phyloP scores from a whole-genome alignment of 2,329 filamentous ascomycete genomes.

The Dactylella cylindrospora region DNA sequence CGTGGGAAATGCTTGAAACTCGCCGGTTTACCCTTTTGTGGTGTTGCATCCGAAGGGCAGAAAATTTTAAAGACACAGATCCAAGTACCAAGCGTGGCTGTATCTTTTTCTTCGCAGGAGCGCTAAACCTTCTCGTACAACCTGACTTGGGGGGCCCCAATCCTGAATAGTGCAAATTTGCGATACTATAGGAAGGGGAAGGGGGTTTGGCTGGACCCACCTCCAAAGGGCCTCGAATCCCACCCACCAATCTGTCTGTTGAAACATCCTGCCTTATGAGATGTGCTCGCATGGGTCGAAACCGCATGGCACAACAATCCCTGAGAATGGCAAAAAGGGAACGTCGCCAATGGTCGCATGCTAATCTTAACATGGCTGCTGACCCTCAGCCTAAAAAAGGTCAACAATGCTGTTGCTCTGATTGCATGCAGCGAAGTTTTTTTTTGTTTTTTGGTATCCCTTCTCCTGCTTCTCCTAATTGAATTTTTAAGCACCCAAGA shows the following conservation, averaged over 20 bases:
- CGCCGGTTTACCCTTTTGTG: conserved; percentile 37
- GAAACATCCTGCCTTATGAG: conserved; percentile 44
- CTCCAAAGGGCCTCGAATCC: too few species aligned
- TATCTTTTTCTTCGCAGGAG: too few species aligned
- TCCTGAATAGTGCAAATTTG: too few species aligned
- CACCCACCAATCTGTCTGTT: conserved; percentile 32
- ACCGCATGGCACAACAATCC: conserved; percentile 37
- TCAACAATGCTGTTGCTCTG: too few species aligned
- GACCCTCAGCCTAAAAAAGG: conserved; percentile 22
- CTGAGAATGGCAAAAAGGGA: conserved; percentile 32
- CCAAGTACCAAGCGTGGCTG: too few species aligned
- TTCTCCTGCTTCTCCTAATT: conserved; percentile 30
- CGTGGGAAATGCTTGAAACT: conserved; percentile 40
- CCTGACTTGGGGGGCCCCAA: too few species aligned
- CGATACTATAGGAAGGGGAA: too few species aligned
- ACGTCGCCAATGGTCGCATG: conserved; percentile 15
- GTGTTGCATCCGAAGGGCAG: conserved; percentile 24
- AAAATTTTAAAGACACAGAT: too few species aligned
- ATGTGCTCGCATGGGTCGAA: conserved; percentile 18
- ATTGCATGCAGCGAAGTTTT: conserved; percentile 23
- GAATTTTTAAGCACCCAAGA: conserved; percentile 7
- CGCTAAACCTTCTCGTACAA: too few species aligned
- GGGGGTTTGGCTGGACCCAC: too few species aligned
- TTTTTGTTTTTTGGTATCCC: conserved; percentile 33
- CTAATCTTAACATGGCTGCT: conserved; percentile 19